These are phyloP conservation scores for Trypanosoma scelopori DNA, from an alignment of 208 protist genomes.

Conservation along the genomic window DNA sequence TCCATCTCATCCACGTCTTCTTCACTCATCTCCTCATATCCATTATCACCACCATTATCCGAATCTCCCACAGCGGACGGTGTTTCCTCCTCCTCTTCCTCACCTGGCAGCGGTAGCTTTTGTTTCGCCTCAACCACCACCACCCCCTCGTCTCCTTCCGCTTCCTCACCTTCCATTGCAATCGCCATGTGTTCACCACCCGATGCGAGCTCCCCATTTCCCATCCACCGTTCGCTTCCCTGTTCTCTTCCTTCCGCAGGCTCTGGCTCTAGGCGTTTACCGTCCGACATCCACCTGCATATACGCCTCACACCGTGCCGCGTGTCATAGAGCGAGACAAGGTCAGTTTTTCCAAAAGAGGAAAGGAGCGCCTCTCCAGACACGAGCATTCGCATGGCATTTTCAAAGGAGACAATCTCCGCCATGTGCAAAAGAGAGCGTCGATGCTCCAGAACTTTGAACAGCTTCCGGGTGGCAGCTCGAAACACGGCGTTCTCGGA, in stretches of 20 bases:
- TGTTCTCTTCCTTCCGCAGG: background rate
- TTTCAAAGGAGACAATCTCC: constrained; percentile 64
- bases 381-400: constrained; percentile 44
- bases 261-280: constrained; percentile 18
- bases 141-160: background rate
- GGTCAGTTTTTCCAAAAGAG: constrained; percentile 61
- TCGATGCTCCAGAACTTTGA: constrained; percentile 58
- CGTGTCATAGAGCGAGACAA: constrained; percentile 56
- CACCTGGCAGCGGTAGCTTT: background rate
- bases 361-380: constrained; percentile 54
- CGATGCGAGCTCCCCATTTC: background rate
- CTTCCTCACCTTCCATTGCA: background rate
- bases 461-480: constrained; percentile 40
- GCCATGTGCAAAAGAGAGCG: constrained; percentile 76
- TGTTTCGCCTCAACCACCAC: no score
- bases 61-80: background rate
- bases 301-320: constrained; percentile 40
- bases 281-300: constrained; percentile 55
- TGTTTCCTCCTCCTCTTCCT: background rate
- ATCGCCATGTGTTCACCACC: no score
- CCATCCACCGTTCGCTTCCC: background rate
- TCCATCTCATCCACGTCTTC: constrained; percentile 68
- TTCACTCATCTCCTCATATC: constrained; percentile 63
- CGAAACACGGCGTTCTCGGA: constrained; percentile 57
- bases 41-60: constrained; percentile 15